These are phyloP conservation scores for Vigna angularis DNA, from an alignment of 306 rosid species.

Conservation along the genomic window DNA sequence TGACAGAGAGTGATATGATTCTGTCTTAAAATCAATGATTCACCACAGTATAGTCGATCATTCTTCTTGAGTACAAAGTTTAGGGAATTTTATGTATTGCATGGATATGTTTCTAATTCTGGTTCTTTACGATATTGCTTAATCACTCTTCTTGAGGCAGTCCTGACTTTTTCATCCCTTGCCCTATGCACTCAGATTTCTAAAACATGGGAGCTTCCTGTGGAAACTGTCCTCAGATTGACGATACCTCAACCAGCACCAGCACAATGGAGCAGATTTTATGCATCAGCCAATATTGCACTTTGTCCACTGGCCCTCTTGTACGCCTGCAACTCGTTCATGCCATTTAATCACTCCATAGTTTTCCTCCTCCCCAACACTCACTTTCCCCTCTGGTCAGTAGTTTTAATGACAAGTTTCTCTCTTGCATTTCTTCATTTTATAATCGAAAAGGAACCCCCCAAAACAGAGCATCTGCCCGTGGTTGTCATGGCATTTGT, in stretches of 20 bases:
- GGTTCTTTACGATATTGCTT: slow-evolving; percentile 24
- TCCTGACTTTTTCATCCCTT: slow-evolving; percentile 35
- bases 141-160: slow-evolving; percentile 35
- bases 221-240: slow-evolving; percentile 71
- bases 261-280: slow-evolving; percentile 84
- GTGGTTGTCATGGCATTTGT: slow-evolving; percentile 79
- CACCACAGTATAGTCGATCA: not conserved
- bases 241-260: slow-evolving; percentile 86
- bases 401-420: slow-evolving; percentile 72
- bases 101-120: not conserved
- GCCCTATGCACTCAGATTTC: slow-evolving; percentile 61
- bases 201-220: slow-evolving; percentile 72
- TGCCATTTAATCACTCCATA: slow-evolving; percentile 73
- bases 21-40: not conserved
- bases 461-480: slow-evolving; percentile 80
- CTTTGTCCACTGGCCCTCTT: slow-evolving; percentile 81
- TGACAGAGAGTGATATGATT: not conserved
- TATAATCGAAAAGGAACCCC: slow-evolving; percentile 77
- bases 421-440: slow-evolving; percentile 84
- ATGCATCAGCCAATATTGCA: slow-evolving; percentile 81
- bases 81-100: slow-evolving; percentile 2
- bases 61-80: not conserved
- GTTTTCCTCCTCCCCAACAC: slow-evolving; percentile 83
- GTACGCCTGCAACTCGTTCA: slow-evolving; percentile 77
- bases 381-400: slow-evolving; percentile 85